phyloP scores from a whole-genome alignment of 345 rosid genomes.

The Bruguiera sexangula region DNA sequence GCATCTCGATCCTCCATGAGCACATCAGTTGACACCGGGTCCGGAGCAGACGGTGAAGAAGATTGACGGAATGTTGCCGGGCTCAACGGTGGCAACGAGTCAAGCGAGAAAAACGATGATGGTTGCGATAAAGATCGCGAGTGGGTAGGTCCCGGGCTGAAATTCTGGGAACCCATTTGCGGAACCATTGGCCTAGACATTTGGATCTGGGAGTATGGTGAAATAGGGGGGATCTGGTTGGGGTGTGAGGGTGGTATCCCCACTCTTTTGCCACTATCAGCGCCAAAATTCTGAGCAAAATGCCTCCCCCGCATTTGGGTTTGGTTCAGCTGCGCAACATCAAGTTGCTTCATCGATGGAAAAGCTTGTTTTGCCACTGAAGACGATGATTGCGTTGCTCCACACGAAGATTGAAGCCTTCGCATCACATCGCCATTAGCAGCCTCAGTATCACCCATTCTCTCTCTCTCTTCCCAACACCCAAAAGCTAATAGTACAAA shows the following conservation, averaged over 20 bases:
- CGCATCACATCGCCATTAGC: constrained; percentile 61
- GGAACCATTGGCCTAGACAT: constrained; percentile 49
- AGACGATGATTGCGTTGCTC: constrained; percentile 41
- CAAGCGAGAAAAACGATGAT: constrained; percentile 67
- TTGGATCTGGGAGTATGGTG: constrained; percentile 86
- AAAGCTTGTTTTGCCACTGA: constrained; percentile 44
- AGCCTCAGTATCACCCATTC: constrained; percentile 70
- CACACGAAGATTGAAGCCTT: constrained; percentile 63
- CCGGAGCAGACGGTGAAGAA: constrained; percentile 29
- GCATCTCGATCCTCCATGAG: constrained; percentile 67
- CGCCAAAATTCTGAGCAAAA: constrained; percentile 37
- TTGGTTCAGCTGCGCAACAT: constrained; percentile 50
- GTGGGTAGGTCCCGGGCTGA: constrained; percentile 50
- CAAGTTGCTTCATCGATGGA: constrained; percentile 46
- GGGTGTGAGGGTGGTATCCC: constrained; percentile 93
- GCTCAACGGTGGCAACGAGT: constrained; percentile 74
- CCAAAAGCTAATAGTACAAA: too few relatives aligned
- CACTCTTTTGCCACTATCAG: constrained; percentile 47
- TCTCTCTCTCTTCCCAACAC: neutral
- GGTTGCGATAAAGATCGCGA: constrained; percentile 91
- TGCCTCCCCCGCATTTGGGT: constrained; percentile 47
- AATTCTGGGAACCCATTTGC: constrained; percentile 48
- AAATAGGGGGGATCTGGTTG: constrained; percentile 75
- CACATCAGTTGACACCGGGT: constrained; percentile 52
- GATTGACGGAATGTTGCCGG: constrained; percentile 65